These are phyloP conservation scores for Dictyostelium capitatum DNA, from an alignment of 78 protist species.

Conservation along the genomic window DNA sequence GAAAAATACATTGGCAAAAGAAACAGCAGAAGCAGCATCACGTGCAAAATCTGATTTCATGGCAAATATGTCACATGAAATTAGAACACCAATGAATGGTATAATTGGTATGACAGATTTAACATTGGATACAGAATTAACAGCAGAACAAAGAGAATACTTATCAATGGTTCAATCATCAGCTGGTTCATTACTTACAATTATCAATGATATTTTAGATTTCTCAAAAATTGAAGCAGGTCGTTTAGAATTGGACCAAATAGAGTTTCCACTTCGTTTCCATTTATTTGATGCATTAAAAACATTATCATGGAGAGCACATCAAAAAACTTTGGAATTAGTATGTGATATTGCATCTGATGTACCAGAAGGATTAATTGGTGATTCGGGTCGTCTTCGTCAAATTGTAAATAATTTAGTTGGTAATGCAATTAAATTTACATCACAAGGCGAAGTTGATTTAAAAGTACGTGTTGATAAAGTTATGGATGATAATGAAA, in stretches of 20 bases:
- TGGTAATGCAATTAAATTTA: conserved; percentile 83
- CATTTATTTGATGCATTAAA: conserved; percentile 66
- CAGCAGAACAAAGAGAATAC: conserved; percentile 82
- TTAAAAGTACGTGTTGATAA: conserved; percentile 1
- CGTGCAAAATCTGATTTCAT: conserved; percentile 86
- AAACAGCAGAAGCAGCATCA: conserved; percentile 76
- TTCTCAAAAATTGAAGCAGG: conserved; percentile 84
- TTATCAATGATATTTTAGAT: conserved; percentile 81
- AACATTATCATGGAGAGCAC: conserved; percentile 77
- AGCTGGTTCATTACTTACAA: conserved; percentile 73
- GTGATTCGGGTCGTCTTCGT: conserved; percentile 81
- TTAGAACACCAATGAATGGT: conserved; percentile 91
- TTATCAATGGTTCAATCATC: conserved; percentile 80
- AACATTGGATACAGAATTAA: conserved; percentile 63
- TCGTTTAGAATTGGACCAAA: conserved; percentile 69
- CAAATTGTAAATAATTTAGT: conserved; percentile 83
- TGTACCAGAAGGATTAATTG: conserved; percentile 65
- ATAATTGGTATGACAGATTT: conserved; percentile 90
- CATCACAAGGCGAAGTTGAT: conserved; percentile 80
- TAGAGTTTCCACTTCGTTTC: conserved; percentile 36
- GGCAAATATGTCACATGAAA: conserved; percentile 88
- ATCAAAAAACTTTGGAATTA: conserved; percentile 67
- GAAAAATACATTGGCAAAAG: conserved; percentile 76
- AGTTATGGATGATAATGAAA: background rate
- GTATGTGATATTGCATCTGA: conserved; percentile 63